Evolutionary conservation across 257 asterid genomes (phyloP).

Genomic region (Eustoma russellianum): DNA sequence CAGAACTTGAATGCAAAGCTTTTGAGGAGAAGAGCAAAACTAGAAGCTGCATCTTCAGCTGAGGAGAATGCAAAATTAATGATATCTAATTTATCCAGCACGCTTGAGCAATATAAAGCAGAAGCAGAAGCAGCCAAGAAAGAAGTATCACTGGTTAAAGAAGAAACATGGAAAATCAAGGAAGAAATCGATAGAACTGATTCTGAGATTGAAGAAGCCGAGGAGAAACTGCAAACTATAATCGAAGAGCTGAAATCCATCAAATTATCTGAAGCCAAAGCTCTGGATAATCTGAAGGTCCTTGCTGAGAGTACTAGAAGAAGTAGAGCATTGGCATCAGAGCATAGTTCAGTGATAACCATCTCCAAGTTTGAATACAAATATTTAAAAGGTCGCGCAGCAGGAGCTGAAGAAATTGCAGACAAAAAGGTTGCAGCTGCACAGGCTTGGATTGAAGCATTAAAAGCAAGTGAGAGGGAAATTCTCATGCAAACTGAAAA

Average conservation of each 20-base stretch:
- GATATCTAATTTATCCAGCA: slow-evolving; percentile 33
- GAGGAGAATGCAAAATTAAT: slow-evolving; percentile 50
- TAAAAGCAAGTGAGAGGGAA: slow-evolving; percentile 73
- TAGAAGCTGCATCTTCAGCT: slow-evolving; percentile 51
- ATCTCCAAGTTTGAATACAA: slow-evolving; percentile 72
- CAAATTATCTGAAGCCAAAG: slow-evolving; percentile 55
- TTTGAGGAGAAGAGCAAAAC: slow-evolving; percentile 48
- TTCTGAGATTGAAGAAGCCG: slow-evolving; percentile 42
- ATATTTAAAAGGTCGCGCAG: slow-evolving; percentile 66
- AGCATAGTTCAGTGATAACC: slow-evolving; percentile 38
- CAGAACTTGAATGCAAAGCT: slow-evolving; percentile 63
- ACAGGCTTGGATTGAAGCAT: slow-evolving; percentile 82
- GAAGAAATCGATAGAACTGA: slow-evolving; percentile 49
- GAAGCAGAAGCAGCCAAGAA: slow-evolving; percentile 46
- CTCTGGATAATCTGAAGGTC: slow-evolving; percentile 51
- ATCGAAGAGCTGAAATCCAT: slow-evolving; percentile 45
- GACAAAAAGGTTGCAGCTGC: slow-evolving; percentile 82
- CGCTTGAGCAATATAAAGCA: slow-evolving; percentile 43
- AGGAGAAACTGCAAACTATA: slow-evolving; percentile 52
- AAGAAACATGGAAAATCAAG: slow-evolving; percentile 36
- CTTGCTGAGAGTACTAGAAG: slow-evolving; percentile 38
- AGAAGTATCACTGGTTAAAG: slow-evolving; percentile 28
- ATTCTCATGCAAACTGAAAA: slow-evolving; percentile 45
- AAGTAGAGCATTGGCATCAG: slow-evolving; percentile 46
- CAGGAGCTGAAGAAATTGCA: slow-evolving; percentile 61